Percentiles rank a stretch among this genome's conserved stretches.
These are phyloP conservation scores for Eustoma russellianum DNA, from an alignment of 257 asterid genomes.

Conservation along the genomic window DNA sequence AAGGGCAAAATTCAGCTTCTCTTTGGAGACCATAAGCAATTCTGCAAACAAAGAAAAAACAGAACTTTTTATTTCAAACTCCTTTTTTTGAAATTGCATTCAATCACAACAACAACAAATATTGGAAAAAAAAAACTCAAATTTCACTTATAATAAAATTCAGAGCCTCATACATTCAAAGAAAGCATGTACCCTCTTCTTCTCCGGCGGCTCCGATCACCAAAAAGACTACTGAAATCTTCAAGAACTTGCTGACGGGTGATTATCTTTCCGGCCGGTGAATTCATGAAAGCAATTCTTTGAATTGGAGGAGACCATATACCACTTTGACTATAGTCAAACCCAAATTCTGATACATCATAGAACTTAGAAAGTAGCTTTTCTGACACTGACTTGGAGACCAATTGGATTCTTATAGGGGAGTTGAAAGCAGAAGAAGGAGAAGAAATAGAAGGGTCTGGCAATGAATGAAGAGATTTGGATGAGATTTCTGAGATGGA, in stretches of 20 bases:
- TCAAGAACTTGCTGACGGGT: constrained; percentile 36
- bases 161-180: constrained; percentile 37
- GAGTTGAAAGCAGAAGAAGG: not conserved
- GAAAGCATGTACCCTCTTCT: constrained; percentile 40
- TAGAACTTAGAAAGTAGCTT: constrained; percentile 48
- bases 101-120: not conserved
- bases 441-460: not conserved
- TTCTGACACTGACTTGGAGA: constrained; percentile 63
- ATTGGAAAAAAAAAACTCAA: not conserved
- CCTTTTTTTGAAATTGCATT: too few relatives aligned
- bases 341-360: constrained; percentile 61
- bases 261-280: constrained; percentile 38
- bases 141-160: too few relatives aligned
- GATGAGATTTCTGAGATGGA: constrained; percentile 47
- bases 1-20: constrained; percentile 27
- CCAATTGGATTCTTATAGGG: constrained; percentile 43
- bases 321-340: constrained; percentile 61
- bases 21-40: constrained; percentile 73
- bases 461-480: constrained; percentile 3
- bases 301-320: constrained; percentile 82
- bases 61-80: not conserved
- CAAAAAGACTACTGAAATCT: constrained; percentile 36
- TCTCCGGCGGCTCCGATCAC: constrained; percentile 10
- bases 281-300: constrained; percentile 44
- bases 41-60: constrained; percentile 34